phyloP scores from a whole-genome alignment of 2,329 filamentous ascomycete genomes.

The Blastomyces emzantsi region DNA sequence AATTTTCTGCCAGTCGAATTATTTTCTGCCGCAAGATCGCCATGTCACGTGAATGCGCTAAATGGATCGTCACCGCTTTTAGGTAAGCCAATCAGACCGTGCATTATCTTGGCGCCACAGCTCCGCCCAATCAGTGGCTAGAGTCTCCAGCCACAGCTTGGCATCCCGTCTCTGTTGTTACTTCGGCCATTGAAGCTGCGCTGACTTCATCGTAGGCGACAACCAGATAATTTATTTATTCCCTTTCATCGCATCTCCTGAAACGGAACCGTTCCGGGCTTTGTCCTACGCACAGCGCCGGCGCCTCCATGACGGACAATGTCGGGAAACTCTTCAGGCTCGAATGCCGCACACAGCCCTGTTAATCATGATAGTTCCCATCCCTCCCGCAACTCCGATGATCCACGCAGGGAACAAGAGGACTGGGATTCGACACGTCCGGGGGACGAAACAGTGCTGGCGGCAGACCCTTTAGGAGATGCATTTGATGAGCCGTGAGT shows the following conservation, averaged over 20 bases:
- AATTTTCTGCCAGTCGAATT: slow-evolving; percentile 8
- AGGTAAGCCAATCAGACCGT: neutral
- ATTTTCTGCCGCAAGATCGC: slow-evolving; percentile 24
- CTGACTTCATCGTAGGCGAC: neutral
- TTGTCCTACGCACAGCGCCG: slow-evolving; percentile 4
- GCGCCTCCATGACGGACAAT: slow-evolving; percentile 16
- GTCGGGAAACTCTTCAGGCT: slow-evolving; percentile 11
- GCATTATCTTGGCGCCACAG: slow-evolving; percentile 22
- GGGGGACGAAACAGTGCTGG: slow-evolving; percentile 18
- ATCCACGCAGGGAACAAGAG: slow-evolving; percentile 18
- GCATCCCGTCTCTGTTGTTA: no score
- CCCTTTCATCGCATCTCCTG: neutral
- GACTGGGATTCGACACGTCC: slow-evolving; percentile 18
- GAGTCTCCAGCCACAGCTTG: slow-evolving; percentile 1
- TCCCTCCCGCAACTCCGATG: slow-evolving; percentile 10
- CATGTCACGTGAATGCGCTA: slow-evolving; percentile 17
- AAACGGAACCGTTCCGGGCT: slow-evolving; percentile 2
- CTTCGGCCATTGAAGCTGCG: no score
- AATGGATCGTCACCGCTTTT: slow-evolving; percentile 8
- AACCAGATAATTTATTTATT: neutral
- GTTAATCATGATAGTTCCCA: slow-evolving; percentile 3
- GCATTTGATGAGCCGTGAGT: slow-evolving; percentile 30
- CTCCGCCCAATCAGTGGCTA: slow-evolving; percentile 15
- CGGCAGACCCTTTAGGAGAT: slow-evolving; percentile 25
- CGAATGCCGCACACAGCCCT: slow-evolving; percentile 6